Evolutionary conservation across 441 rosid genomes (phyloP), one percentile per base, ranked within the genome.

Genomic region (Iberis amara): DNA sequence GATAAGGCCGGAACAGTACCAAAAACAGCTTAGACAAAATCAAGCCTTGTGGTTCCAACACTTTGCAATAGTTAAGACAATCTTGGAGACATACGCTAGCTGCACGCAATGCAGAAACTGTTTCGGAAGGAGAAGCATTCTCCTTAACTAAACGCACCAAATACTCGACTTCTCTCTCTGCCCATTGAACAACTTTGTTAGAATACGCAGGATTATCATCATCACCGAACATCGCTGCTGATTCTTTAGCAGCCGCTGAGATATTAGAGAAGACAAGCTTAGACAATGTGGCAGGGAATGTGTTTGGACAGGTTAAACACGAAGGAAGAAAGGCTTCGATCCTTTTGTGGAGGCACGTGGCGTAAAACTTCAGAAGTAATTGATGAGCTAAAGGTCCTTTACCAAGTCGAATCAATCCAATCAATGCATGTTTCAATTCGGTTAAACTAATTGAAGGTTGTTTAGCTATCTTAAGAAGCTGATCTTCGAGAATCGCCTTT

Each of bases 81-180:
- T 87, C 82, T 73, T 91, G 89, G 66, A 83, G 67, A 53, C 89
- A 88, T 36, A 79, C 63, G 57, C 86, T 63, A 18, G 94, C 95
- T 26, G 94, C 85, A 68, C 84, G 82, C 67, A 91, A 68, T 1
- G 94, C 95, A 63, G 68, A 74, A 62, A 76, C 62, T 23, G 87
- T 82, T 41, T 91, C 96, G 3, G 94, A 75, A 65, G 90, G 73
- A 51, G 94, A 82, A 39, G 91, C 81, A 48, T 80, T 85, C 41
- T 76, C 91, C 76, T 83, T 88, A 42, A 91, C 91, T 74, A 91
- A 60, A 35, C 94, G 77, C 47, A 80, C 82, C 71, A 88, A 76
- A 61, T 57, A 83, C 74, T 91, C 98, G 37, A 85, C 85, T 72
- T 91, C 89, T 84, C 90, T 77, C 69, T 91, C 98, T 48, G 89